phyloP scores from a whole-genome alignment of 495 filamentous ascomycete genomes.

The Sporormia fimetaria region DNA sequence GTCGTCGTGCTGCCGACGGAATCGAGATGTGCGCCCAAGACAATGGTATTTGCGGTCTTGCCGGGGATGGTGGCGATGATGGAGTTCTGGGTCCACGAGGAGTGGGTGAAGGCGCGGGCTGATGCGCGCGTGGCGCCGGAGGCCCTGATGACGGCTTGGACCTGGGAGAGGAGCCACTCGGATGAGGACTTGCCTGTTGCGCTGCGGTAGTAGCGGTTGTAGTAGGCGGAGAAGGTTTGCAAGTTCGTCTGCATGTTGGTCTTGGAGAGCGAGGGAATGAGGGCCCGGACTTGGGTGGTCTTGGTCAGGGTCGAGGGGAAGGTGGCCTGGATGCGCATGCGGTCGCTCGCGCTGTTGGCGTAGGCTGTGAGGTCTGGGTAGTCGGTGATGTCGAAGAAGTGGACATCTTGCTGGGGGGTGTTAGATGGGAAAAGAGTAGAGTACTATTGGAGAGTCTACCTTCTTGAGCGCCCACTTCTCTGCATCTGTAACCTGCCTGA shows the following conservation, averaged over 20 bases:
- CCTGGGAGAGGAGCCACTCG: slow-evolving; percentile 70
- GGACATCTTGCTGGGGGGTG: slow-evolving; percentile 52
- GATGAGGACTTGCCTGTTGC: slow-evolving; percentile 75
- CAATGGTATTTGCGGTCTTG: slow-evolving; percentile 68
- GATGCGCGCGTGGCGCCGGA: slow-evolving; percentile 62
- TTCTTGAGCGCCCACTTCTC: slow-evolving; percentile 81
- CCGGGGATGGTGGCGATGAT: slow-evolving; percentile 92
- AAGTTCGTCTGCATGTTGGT: slow-evolving; percentile 53
- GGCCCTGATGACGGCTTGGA: slow-evolving; percentile 56
- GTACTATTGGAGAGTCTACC: slow-evolving; percentile 22
- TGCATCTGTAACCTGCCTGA: slow-evolving; percentile 77
- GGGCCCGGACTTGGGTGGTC: slow-evolving; percentile 49
- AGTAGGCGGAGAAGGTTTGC: slow-evolving; percentile 64
- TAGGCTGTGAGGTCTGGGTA: slow-evolving; percentile 42
- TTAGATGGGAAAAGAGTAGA: background rate
- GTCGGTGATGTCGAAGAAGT: slow-evolving; percentile 91
- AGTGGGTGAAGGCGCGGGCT: slow-evolving; percentile 63
- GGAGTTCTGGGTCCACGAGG: slow-evolving; percentile 73
- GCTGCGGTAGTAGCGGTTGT: slow-evolving; percentile 88
- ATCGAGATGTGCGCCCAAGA: slow-evolving; percentile 65
- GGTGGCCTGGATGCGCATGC: slow-evolving; percentile 34
- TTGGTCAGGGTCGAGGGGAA: slow-evolving; percentile 59
- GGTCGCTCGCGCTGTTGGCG: slow-evolving; percentile 26
- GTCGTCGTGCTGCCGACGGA: slow-evolving; percentile 63
- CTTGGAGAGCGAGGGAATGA: slow-evolving; percentile 60